Conservation (phyloP, 2,329 filamentous ascomycete species). For the Fusarium sp. region DNA sequence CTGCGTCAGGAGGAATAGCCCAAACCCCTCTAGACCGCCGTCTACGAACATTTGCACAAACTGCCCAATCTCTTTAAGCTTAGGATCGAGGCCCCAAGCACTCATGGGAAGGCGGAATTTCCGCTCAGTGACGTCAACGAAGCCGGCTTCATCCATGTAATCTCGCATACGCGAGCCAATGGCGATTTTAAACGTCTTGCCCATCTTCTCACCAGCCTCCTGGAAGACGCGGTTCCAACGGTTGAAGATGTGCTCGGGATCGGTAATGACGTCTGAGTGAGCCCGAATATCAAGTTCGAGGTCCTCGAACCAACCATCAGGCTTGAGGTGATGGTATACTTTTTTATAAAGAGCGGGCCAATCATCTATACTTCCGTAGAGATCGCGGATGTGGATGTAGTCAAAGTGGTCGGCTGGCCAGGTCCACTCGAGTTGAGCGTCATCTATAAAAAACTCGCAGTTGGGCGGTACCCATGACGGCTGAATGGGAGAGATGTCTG, state of each 20-base stretch:
- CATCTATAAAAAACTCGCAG: too few species aligned
- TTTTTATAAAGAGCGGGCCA: constrained; percentile 30
- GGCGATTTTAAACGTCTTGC: constrained; percentile 34
- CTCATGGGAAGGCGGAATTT: constrained; percentile 34
- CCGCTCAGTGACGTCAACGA: constrained; percentile 28
- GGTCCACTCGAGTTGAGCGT: constrained; percentile 23
- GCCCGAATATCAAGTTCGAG: constrained; percentile 29
- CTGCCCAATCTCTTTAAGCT: constrained; percentile 28
- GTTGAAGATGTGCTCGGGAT: constrained; percentile 28
- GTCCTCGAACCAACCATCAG: constrained; percentile 31
- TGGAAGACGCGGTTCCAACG: constrained; percentile 35
- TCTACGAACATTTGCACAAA: constrained; percentile 34
- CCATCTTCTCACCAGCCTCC: constrained; percentile 32
- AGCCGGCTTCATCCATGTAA: constrained; percentile 21
- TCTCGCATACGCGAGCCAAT: constrained; percentile 35
- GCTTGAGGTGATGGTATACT: constrained; percentile 26
- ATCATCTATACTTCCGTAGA: constrained; percentile 30
- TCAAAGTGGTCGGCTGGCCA: constrained; percentile 32
- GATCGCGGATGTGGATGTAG: constrained; percentile 33
- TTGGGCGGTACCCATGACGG: too few species aligned
- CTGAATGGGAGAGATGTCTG: constrained; percentile 13
- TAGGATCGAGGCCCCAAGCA: constrained; percentile 28
- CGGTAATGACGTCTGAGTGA: constrained; percentile 29
- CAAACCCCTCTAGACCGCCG: constrained; percentile 28
- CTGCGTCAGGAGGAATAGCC: constrained; percentile 23